Evolutionary conservation across 805 yeast genomes (phyloP).

Genomic region (Candida multigemmis): DNA sequence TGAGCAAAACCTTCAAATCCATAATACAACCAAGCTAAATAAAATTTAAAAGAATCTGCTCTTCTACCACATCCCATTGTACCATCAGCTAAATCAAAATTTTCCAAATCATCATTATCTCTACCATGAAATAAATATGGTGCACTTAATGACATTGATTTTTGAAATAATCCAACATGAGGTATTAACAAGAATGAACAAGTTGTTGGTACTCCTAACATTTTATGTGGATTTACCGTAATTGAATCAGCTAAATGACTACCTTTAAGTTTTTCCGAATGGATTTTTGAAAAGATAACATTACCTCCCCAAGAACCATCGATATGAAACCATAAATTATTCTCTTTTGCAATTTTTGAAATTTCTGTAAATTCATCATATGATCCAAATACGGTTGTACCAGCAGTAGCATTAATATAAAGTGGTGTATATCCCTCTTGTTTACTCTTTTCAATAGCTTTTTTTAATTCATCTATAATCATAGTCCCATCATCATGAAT

Average conservation of each 20-base stretch:
- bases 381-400: conserved; percentile 83
- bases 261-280: conserved; percentile 44
- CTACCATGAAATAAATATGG: conserved; percentile 70
- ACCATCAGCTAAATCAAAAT: conserved; percentile 76
- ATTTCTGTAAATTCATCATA: conserved; percentile 61
- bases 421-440: conserved; percentile 60
- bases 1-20: conserved; percentile 58
- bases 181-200: conserved; percentile 70
- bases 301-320: conserved; percentile 95
- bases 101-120: conserved; percentile 39
- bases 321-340: conserved; percentile 69
- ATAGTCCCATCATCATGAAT: conserved; percentile 50
- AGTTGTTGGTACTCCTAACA: conserved; percentile 80
- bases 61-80: conserved; percentile 91
- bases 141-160: conserved; percentile 68
- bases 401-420: conserved; percentile 77
- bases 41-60: conserved; percentile 72
- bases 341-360: conserved; percentile 39
- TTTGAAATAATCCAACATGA: conserved; percentile 53
- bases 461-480: conserved; percentile 39
- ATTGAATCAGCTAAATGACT: conserved; percentile 61
- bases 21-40: conserved; percentile 74
- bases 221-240: conserved; percentile 79
- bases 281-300: conserved; percentile 51
- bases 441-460: conserved; percentile 33